These are phyloP conservation scores for Colletotrichum camelliae DNA, from an alignment of 2,329 filamentous ascomycete species.

Conservation along the genomic window DNA sequence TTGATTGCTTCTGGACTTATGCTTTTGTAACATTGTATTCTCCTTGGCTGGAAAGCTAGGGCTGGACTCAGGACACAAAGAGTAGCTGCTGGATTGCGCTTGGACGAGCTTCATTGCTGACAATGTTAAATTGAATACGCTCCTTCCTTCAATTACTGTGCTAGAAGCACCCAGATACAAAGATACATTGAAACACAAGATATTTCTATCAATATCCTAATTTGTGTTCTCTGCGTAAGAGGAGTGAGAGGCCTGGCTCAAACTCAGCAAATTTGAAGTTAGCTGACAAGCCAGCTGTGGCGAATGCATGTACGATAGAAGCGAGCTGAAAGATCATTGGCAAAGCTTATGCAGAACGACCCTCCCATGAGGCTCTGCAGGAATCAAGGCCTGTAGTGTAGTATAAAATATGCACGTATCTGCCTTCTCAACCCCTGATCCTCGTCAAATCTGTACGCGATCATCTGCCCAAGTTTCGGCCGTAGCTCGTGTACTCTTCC, in stretches of 20 bases:
- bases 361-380: not conserved
- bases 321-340: not conserved
- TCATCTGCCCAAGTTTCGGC: not conserved
- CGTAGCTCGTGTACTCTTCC: not conserved
- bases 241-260: no score
- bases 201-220: no score
- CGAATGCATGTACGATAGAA: not conserved
- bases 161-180: not conserved
- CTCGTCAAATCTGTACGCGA: not conserved
- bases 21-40: not conserved
- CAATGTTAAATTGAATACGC: accelerated
- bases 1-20: not conserved
- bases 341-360: not conserved
- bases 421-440: not conserved
- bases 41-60: not conserved
- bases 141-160: not conserved
- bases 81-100: not conserved
- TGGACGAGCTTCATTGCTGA: not conserved
- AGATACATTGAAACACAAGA: not conserved
- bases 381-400: not conserved
- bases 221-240: no score
- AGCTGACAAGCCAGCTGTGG: not conserved
- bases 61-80: not conserved
- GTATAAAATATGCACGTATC: not conserved
- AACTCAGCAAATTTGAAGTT: not conserved